phyloP scores from a whole-genome alignment of 2,329 filamentous ascomycete genomes.

The Penicillium sp. region DNA sequence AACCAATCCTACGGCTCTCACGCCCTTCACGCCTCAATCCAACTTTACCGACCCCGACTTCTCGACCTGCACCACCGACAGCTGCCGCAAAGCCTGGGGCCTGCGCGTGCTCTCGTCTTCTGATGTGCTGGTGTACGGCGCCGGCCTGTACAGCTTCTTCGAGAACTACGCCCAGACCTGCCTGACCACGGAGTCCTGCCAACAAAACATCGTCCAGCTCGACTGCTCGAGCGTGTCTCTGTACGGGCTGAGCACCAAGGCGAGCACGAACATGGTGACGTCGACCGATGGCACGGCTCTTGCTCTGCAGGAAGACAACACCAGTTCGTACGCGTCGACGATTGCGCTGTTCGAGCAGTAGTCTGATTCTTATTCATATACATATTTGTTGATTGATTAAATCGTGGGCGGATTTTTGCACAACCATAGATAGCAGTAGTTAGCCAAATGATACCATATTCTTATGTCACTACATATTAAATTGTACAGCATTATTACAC shows the following conservation, averaged over 20 bases:
- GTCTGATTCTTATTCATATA: background rate
- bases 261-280: constrained; percentile 68
- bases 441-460: no score
- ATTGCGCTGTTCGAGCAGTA: constrained; percentile 41
- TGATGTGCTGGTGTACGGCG: constrained; percentile 67
- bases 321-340: constrained; percentile 42
- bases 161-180: constrained; percentile 75
- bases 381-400: background rate
- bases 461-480: no score
- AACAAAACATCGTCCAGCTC: constrained; percentile 72
- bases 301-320: constrained; percentile 38
- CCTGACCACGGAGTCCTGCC: constrained; percentile 64
- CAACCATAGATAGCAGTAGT: no score
- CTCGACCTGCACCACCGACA: constrained; percentile 50
- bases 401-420: no score
- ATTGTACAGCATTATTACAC: no score
- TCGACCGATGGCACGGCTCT: constrained; percentile 30
- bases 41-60: constrained; percentile 61
- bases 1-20: constrained; percentile 69
- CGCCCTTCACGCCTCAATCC: constrained; percentile 37
- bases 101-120: constrained; percentile 65
- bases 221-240: constrained; percentile 62
- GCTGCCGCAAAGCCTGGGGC: constrained; percentile 73
- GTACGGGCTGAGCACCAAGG: constrained; percentile 71
- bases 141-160: constrained; percentile 77